phyloP scores from a whole-genome alignment of 768 basidiomycete species.

The Suillus clintonianus region DNA sequence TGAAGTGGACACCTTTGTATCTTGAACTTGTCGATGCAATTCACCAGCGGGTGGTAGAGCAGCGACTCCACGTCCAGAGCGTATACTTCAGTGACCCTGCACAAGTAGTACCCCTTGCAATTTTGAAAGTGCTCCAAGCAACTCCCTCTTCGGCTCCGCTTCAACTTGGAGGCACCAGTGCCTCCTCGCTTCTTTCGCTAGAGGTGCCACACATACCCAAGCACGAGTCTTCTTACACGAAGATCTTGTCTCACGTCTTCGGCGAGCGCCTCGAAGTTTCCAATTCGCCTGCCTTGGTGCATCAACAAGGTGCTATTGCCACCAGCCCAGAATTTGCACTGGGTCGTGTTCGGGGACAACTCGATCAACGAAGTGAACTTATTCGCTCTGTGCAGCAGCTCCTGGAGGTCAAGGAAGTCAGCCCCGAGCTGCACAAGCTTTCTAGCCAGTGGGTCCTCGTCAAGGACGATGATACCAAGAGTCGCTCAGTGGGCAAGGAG shows the following conservation, averaged over 20 bases:
- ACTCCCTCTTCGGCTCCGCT: constrained; percentile 45
- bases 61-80: constrained; percentile 58
- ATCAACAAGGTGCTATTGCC: constrained; percentile 69
- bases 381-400: constrained; percentile 64
- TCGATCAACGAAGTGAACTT: constrained; percentile 75
- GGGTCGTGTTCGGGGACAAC: constrained; percentile 83
- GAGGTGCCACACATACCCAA: constrained; percentile 72
- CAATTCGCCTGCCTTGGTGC: constrained; percentile 78
- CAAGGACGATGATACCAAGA: constrained; percentile 70
- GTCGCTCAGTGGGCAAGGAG: constrained; percentile 56
- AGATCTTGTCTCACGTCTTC: constrained; percentile 83
- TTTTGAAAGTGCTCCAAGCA: constrained; percentile 54
- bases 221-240: constrained; percentile 91
- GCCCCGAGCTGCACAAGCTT: constrained; percentile 63
- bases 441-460: constrained; percentile 80
- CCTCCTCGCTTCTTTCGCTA: constrained; percentile 20
- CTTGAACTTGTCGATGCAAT: constrained; percentile 77
- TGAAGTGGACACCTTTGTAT: constrained; percentile 86
- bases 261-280: constrained; percentile 76
- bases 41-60: constrained; percentile 54
- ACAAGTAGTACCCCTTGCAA: constrained; percentile 40
- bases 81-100: constrained; percentile 58
- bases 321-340: constrained; percentile 96
- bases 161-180: constrained; percentile 44
- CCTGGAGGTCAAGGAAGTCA: constrained; percentile 51